Base-by-base conservation (phyloP, 495 filamentous ascomycete genomes). In the Neurospora sp. region DNA sequence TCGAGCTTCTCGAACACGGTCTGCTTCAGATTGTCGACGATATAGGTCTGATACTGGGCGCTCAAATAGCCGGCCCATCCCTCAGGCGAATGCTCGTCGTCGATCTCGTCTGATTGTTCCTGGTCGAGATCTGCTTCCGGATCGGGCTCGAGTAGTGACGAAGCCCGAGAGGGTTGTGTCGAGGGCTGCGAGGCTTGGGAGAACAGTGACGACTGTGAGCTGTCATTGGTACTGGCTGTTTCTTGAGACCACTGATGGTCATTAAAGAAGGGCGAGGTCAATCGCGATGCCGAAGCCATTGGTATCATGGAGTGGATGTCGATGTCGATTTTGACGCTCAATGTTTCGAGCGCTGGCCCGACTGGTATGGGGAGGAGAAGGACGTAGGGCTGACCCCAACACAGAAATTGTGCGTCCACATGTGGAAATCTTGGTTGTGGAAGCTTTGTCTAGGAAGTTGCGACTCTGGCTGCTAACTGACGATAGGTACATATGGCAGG, bases 21-120 rank as follows among this genome's bases (percentile, higher is more conserved):
- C 40, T 68, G 74, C 44, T 59, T 76, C 39, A 80, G 41, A 39
- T 47, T 47, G 16, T 22, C 31, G 39, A 80, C 39, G 41, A 79
- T 77, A 8, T 72, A 53, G 40, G 39, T 73, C 70, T 69, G 77
- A 41, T 80, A 73, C 44, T 78, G 78, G 31, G 76, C 73, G n/a
- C 44, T 68, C 59, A 80, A 74, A 45, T 77, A 80, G 42, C 71
- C 73, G 42, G 74, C 41, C 79, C 79, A 80, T 14, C 69, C 53
- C 6, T 65, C 53, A 35, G 53, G 53, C 1, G 53, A 35, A 5
- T 65, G 6, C 7, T 65, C 53, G 27, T 65, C 53, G 27, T 65
- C 53, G 27, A 65, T 16, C 7, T 65, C 53, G 27, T 65, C 27
- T 18, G 8, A 3, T 18, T 65, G 27, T 65, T 65, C 53, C 27